Base-by-base conservation (phyloP, 1,284 basidiomycete species). In the Rhodotorula glutinis region DNA sequence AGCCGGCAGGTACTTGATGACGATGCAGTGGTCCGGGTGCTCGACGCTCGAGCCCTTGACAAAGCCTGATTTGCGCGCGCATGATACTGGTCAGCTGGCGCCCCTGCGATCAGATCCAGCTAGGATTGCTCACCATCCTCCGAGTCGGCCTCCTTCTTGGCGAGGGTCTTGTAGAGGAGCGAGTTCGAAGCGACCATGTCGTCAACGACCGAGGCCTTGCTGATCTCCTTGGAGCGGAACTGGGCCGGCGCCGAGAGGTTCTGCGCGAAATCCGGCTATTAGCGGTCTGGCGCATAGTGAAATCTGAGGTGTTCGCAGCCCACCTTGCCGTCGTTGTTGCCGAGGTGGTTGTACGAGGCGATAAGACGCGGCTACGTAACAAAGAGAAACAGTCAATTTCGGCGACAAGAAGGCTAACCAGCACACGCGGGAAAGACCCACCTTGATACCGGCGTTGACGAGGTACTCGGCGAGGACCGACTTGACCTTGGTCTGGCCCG, bases 401-500 rank as follows among this genome's bases (percentile, higher is more conserved):
- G 21, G 7, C 17, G 4, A 25, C 4, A 3, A 9, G 16, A 46
- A 14, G 55, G 11, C 13, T 4, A 27, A 46, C 30, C 29, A 17
- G n/a, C 41, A 21, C 8, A 27, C 41, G 52, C 14, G 16, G 10
- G 19, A 11, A 25, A 11, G 4, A n/a, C 56, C 25, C 27, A 63
- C 62, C 84, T 98, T 98, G 85, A 98, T 98, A 74, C 95, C 95
- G 14, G 94, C 93, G 80, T 98, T 97, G 79, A 98, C 94, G 73
- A 98, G 87, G 85, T 96, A 98, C 83, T 98, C 95, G 70, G 93
- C 92, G 11, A 38, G 90, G 89, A 25, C 90, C 89, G 44, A 38
- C 57, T 76, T 81, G 74, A 81, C 78, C 74, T 80, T 80, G 62
- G 80, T 81, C 76, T 82, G 80, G 47, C 81, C 81, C 27, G 78